Conservation (phyloP, 805 yeast genomes). For the Blastobotrys parvus region DNA sequence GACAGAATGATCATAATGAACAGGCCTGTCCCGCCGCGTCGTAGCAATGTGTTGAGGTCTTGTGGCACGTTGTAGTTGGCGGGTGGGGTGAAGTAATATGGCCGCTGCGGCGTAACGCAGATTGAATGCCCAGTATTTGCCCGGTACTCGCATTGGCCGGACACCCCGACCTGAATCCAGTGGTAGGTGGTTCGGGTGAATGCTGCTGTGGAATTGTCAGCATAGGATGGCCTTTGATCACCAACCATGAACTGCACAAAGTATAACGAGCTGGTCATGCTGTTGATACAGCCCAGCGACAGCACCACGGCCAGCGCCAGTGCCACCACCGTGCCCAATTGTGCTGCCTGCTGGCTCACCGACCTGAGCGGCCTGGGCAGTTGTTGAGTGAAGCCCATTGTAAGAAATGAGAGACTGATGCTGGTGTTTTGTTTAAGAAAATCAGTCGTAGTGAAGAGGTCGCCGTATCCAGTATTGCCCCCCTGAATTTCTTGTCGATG, state of each 20-base stretch:
- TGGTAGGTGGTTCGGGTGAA: background rate
- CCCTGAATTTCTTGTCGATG: too few species aligned
- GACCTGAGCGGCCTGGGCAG: background rate
- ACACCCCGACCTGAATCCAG: background rate
- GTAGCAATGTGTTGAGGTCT: background rate
- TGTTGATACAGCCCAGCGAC: background rate
- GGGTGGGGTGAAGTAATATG: background rate
- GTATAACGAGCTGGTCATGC: background rate
- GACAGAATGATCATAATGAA: background rate
- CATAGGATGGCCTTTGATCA: background rate
- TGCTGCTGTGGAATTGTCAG: background rate
- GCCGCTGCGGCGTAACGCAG: background rate
- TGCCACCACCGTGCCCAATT: background rate
- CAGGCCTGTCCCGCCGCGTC: background rate
- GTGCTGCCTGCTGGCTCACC: background rate
- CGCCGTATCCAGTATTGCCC: too few species aligned
- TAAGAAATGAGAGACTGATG: too few species aligned
- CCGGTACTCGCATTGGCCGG: background rate
- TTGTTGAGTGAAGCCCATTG: too few species aligned
- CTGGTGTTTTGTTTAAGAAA: too few species aligned
- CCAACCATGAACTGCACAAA: background rate
- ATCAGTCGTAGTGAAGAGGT: too few species aligned
- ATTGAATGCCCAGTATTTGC: background rate
- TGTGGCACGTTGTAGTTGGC: background rate
- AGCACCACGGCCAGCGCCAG: background rate